phyloP scores from a whole-genome alignment of 208 protist genomes.

The Acanthamoeba triangularis region DNA sequence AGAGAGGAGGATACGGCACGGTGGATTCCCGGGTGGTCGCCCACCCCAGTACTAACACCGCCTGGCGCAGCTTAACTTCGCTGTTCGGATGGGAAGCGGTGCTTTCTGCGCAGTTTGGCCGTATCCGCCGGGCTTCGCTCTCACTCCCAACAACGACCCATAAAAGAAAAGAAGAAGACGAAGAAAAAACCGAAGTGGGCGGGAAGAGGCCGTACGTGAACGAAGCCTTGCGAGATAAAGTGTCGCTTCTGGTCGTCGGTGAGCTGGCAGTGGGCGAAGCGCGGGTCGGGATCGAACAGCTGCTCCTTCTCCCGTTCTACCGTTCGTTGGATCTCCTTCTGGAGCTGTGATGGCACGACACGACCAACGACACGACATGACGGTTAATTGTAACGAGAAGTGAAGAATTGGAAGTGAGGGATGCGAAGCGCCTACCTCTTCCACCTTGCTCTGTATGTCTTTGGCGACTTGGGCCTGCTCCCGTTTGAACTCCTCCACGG shows the following conservation, averaged over 20 bases:
- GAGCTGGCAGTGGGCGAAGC: conserved; percentile 27
- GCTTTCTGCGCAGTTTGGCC: too few relatives aligned
- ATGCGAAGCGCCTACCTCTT: background rate
- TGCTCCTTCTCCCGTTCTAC: conserved; percentile 37
- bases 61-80: too few relatives aligned
- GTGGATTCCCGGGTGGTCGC: too few relatives aligned
- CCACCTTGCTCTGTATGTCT: background rate
- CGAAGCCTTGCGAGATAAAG: conserved; percentile 7
- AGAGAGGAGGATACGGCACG: too few relatives aligned
- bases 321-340: conserved; percentile 14
- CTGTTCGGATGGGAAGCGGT: too few relatives aligned
- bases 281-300: conserved; percentile 35
- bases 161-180: too few relatives aligned
- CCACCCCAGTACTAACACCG: too few relatives aligned
- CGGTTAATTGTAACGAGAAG: background rate
- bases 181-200: background rate
- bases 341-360: background rate
- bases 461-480: conserved; percentile 13
- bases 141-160: too few relatives aligned
- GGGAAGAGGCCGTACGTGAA: background rate
- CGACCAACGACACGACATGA: background rate
- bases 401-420: background rate
- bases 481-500: background rate
- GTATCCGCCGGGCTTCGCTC: too few relatives aligned
- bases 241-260: conserved; percentile 29